Conservation (phyloP, 2,329 filamentous ascomycete genomes). For the Talaromyces piceae region DNA sequence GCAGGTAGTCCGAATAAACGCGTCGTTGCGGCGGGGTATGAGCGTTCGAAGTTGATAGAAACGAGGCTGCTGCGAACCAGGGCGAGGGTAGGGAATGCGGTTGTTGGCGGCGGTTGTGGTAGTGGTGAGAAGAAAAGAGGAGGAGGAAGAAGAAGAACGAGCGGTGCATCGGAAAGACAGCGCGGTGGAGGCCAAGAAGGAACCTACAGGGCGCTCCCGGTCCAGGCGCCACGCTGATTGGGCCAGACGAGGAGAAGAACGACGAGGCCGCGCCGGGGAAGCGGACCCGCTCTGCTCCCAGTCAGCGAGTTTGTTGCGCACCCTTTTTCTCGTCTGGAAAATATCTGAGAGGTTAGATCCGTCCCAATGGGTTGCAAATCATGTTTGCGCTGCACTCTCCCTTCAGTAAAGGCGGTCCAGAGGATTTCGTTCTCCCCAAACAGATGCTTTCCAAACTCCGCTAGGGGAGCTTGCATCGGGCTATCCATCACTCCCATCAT, state of each 20-base stretch:
- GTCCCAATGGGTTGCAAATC: too few relatives aligned
- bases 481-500: too few relatives aligned
- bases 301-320: neutral
- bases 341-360: too few relatives aligned
- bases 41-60: neutral
- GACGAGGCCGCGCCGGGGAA: constrained; percentile 12
- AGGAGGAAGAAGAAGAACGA: constrained; percentile 8
- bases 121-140: constrained; percentile 4
- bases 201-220: constrained; percentile 15
- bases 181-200: constrained; percentile 25
- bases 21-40: neutral
- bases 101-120: neutral
- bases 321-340: too few relatives aligned
- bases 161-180: neutral
- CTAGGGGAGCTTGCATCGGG: too few relatives aligned
- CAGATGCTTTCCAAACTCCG: too few relatives aligned
- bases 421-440: too few relatives aligned
- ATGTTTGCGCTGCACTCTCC: too few relatives aligned
- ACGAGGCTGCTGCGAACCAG: constrained; percentile 3
- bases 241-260: constrained; percentile 30
- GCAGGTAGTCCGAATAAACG: constrained; percentile 5
- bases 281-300: constrained; percentile 7
- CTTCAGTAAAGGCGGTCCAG: too few relatives aligned
- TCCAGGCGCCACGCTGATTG: constrained; percentile 29
- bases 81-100: too few relatives aligned